Evolutionary conservation across 2,329 filamentous ascomycete genomes (phyloP), one percentile per base, ranked within the genome.

Genomic region (Phaeoacremonium minimum): DNA sequence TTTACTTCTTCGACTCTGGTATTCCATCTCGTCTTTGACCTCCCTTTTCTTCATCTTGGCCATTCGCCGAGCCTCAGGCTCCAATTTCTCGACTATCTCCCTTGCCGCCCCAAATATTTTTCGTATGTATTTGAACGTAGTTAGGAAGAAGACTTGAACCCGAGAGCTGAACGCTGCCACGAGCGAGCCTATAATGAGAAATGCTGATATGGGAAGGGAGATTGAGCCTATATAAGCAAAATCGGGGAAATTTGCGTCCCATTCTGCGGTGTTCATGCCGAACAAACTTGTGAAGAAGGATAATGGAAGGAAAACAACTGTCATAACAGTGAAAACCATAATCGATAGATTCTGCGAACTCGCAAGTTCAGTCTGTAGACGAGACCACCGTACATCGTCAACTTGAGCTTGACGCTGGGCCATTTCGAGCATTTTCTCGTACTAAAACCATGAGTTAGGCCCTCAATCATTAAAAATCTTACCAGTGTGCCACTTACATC

Each of bases 401-500:
- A 83, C 76, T 48, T 83, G 79, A 0, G 78, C 77, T 47, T 83
- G 77, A 13, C 79, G 75, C 50, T 83, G 78, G 28, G 80, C 77
- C 67, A 83, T 79, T 52, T 83, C 77, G 11, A 83, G 71, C 5
- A 83, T 66, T 44, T 80, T 80, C 46, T 81, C 77, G 44, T 80
- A 82, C 64, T 72, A 45, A n/a, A n/a, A n/a, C n/a, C n/a, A n/a
- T n/a, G n/a, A n/a, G 42, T 45, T 14, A 37, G 36, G 29, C 26
- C 13, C 18, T 7, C n/a, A n/a, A n/a, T 26, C 22, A 26, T 9
- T 26, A 26, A 26, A 26, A 9, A 9, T 26, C 22, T 26, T 26
- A n/a, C n/a, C 22, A n/a, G 9, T 9, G 22, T 9, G 18, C 15
- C 19, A 46, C 65, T 48, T 50, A 70, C 67, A 43, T 80, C 77